Evolutionary conservation across 345 rosid genomes (phyloP).

Genomic region (Euphorbia lathyris): DNA sequence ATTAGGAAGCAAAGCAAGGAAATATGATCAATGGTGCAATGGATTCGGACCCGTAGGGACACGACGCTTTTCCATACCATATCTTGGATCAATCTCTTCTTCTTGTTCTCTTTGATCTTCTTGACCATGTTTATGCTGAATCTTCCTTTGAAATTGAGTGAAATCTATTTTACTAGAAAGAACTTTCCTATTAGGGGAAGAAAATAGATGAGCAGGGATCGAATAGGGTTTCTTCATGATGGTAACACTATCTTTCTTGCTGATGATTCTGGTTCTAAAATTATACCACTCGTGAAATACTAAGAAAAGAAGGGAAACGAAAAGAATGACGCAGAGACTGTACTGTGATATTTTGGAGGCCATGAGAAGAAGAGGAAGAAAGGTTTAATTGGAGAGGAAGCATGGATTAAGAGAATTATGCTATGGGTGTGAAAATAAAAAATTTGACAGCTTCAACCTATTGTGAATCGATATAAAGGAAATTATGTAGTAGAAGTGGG

Average conservation of each 20-base stretch:
- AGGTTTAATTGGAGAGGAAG: constrained; percentile 33
- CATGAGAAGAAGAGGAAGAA: constrained; percentile 37
- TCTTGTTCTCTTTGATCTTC: constrained; percentile 14
- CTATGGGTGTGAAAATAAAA: constrained; percentile 3
- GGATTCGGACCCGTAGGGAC: constrained; percentile 96
- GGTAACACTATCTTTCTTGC: constrained; percentile 14
- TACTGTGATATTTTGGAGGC: constrained; percentile 44
- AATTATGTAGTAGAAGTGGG: constrained; percentile 1
- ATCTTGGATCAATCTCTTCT: constrained; percentile 70
- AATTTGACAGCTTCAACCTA: constrained; percentile 19
- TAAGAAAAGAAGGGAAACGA: constrained; percentile 54
- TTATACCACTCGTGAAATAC: constrained; percentile 41
- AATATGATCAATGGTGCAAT: constrained; percentile 64
- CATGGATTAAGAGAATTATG: constrained; percentile 31
- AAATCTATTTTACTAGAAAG: constrained; percentile 53
- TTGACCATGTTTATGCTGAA: constrained; percentile 13
- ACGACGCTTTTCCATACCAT: constrained; percentile 79
- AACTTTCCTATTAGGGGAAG: constrained; percentile 42
- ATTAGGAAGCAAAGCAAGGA: constrained; percentile 1
- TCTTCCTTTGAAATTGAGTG: constrained; percentile 46
- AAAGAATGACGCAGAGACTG: constrained; percentile 38
- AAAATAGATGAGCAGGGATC: constrained; percentile 2
- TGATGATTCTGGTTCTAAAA: constrained; percentile 30
- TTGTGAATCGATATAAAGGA: constrained; percentile 9
- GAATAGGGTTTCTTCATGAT: not conserved